Percentiles rank a stretch among this genome's conserved stretches.
Evolutionary conservation across 1,284 basidiomycete genomes (phyloP).

Genomic region (Leccinum fallax): DNA sequence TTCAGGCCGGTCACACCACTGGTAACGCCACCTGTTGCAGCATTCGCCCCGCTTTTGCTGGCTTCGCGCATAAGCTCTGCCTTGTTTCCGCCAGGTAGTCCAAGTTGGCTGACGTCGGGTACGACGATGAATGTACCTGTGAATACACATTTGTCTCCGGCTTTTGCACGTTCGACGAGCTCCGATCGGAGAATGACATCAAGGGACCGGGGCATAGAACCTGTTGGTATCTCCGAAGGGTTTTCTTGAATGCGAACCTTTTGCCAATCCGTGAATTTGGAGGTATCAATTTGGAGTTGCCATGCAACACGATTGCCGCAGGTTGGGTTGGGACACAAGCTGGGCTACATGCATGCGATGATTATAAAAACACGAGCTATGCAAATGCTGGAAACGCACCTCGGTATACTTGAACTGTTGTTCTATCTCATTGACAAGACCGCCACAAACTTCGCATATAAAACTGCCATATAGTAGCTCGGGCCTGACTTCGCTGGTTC

Average conservation of each 20-base stretch:
- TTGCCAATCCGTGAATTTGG: slow-evolving; percentile 99
- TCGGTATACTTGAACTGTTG: slow-evolving; percentile 99
- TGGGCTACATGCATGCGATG: slow-evolving; percentile 59
- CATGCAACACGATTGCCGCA: slow-evolving; percentile 91
- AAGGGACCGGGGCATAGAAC: slow-evolving; percentile 95
- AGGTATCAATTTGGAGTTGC: slow-evolving; percentile 96
- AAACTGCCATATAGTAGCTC: slow-evolving; percentile 95
- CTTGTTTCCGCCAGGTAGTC: slow-evolving; percentile 91
- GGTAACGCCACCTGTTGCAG: slow-evolving; percentile 68
- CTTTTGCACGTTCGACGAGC: slow-evolving; percentile 96
- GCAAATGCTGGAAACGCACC: slow-evolving; percentile 53
- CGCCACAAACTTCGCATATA: slow-evolving; percentile 87
- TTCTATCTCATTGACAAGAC: slow-evolving; percentile 91
- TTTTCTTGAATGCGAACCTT: slow-evolving; percentile 99
- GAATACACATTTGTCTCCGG: slow-evolving; percentile 98
- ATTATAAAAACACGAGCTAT: slow-evolving; percentile 1
- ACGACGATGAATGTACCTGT: slow-evolving; percentile 99
- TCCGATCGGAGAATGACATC: slow-evolving; percentile 96
- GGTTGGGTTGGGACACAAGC: slow-evolving; percentile 89
- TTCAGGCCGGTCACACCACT: slow-evolving; percentile 95
- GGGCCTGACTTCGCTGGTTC: slow-evolving; percentile 96
- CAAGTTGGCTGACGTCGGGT: slow-evolving; percentile 96
- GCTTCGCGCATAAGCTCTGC: slow-evolving; percentile 91
- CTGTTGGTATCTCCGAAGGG: slow-evolving; percentile 97
- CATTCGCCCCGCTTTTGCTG: slow-evolving; percentile 60